These are phyloP conservation scores for Drosera spatulata DNA, from an alignment of 179 eudicot species.

Conservation along the genomic window DNA sequence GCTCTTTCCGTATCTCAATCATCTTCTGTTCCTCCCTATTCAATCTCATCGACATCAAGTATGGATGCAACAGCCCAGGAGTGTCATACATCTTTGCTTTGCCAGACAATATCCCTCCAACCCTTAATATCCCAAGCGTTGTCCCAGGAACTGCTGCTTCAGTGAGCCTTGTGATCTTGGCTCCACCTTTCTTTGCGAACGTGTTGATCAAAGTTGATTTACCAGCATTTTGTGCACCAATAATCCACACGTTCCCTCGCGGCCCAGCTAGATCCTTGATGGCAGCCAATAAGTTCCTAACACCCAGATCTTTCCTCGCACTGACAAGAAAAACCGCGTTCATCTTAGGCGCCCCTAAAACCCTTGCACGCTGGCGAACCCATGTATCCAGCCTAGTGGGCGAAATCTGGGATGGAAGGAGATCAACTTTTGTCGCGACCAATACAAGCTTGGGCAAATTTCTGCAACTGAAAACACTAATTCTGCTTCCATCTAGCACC, in stretches of 20 bases:
- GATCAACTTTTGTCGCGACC: conserved; percentile 90
- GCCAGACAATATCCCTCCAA: conserved; percentile 82
- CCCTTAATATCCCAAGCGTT: conserved; percentile 87
- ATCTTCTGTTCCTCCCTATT: conserved; percentile 92
- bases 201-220: conserved; percentile 89
- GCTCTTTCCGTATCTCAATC: conserved; percentile 82
- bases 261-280: conserved; percentile 86
- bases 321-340: conserved; percentile 88
- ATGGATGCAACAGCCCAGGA: conserved; percentile 86
- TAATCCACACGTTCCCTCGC: conserved; percentile 96
- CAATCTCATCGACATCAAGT: conserved; percentile 74
- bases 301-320: conserved; percentile 80
- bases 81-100: conserved; percentile 97
- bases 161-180: conserved; percentile 66
- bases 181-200: conserved; percentile 77
- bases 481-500: conserved; percentile 50
- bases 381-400: conserved; percentile 92
- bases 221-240: conserved; percentile 97
- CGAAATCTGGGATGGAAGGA: conserved; percentile 82
- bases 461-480: conserved; percentile 42
- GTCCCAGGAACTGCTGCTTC: conserved; percentile 98
- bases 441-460: conserved; percentile 86
- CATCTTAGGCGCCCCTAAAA: conserved; percentile 81
- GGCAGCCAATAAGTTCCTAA: conserved; percentile 66
- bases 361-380: conserved; percentile 89